Conservation (phyloP, 306 rosid species). For the Rubus idaeus region DNA sequence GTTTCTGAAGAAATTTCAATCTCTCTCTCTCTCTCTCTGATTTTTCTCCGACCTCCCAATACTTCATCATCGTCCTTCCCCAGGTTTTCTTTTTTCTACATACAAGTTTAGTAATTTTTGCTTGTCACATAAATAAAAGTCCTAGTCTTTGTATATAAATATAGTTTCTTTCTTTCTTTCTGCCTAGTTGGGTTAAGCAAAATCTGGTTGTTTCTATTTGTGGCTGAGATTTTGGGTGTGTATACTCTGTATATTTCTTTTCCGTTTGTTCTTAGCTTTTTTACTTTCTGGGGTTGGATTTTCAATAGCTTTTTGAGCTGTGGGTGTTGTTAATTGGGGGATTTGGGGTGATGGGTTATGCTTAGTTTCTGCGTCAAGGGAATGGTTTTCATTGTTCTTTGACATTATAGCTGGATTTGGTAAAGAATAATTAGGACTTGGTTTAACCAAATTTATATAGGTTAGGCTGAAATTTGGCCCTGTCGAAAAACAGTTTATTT, state of each 20-base stretch:
- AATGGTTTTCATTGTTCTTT: slow-evolving; percentile 24
- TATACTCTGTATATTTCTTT: not conserved
- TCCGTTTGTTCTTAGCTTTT: not conserved
- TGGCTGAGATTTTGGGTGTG: slow-evolving; percentile 11
- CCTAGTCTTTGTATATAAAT: not conserved
- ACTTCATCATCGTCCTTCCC: slow-evolving; percentile 22
- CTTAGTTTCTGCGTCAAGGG: slow-evolving; percentile 35
- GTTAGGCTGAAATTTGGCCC: not conserved
- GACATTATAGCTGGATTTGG: slow-evolving; percentile 20
- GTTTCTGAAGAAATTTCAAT: not conserved
- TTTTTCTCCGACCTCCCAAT: slow-evolving; percentile 10
- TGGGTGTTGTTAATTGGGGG: slow-evolving; percentile 15
- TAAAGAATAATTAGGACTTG: not conserved
- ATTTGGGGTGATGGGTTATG: slow-evolving; percentile 25
- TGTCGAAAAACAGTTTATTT: not conserved
- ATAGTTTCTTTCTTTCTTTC: not conserved
- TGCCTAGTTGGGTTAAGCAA: not conserved
- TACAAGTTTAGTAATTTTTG: not conserved
- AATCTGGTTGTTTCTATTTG: slow-evolving; percentile 8
- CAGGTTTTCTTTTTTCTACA: slow-evolving; percentile 11
- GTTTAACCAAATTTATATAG: not conserved
- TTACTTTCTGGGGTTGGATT: slow-evolving; percentile 19
- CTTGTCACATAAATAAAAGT: not conserved
- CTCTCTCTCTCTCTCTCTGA: slow-evolving; percentile 4
- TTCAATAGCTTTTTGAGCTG: not conserved